Evolutionary conservation across 2,329 filamentous ascomycete genomes (phyloP).

Genomic region (Sclerotinia trifoliorum): DNA sequence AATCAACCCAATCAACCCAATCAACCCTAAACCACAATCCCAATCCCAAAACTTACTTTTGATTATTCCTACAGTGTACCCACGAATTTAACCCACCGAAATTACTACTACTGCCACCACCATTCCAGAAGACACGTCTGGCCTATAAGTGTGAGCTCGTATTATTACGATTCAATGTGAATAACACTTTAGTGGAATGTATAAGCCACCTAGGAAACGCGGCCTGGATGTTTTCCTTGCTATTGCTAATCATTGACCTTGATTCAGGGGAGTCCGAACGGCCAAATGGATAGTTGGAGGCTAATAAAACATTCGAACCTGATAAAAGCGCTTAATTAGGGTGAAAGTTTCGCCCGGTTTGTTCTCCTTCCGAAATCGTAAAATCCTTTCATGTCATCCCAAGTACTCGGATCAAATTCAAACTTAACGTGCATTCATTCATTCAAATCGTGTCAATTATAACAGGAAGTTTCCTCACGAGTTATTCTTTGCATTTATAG

Average conservation of each 20-base stretch:
- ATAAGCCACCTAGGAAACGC: too few species aligned
- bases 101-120: background rate
- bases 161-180: background rate
- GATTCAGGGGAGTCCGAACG: background rate
- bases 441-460: background rate
- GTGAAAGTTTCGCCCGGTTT: background rate
- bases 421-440: background rate
- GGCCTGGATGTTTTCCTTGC: too few species aligned
- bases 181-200: too few species aligned
- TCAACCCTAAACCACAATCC: background rate
- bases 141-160: background rate
- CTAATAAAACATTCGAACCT: too few species aligned
- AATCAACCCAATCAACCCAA: background rate
- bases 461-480: background rate
- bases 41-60: too few species aligned
- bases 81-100: background rate
- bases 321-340: background rate
- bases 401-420: background rate
- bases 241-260: background rate
- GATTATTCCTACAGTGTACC: too few species aligned
- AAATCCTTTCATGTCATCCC: background rate
- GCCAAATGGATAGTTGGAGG: background rate
- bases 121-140: background rate
- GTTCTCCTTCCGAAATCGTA: background rate
- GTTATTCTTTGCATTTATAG: conserved; percentile 10